These are phyloP conservation scores for Taxillus chinensis DNA, from an alignment of 164 flowering plant genomes.

Conservation along the genomic window DNA sequence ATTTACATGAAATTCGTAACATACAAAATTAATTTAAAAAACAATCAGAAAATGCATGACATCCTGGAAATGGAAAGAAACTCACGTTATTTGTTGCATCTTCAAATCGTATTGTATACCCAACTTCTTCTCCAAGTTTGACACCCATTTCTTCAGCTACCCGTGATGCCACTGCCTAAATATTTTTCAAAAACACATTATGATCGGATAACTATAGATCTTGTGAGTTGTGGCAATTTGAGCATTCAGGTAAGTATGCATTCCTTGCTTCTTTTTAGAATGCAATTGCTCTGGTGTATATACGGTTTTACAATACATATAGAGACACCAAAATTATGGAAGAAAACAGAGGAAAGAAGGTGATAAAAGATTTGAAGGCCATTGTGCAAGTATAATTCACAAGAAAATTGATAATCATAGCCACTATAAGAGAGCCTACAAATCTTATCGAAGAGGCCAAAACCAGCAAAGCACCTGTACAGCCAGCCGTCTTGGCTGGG, in stretches of 20 bases:
- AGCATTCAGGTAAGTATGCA: no score
- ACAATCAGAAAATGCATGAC: neutral
- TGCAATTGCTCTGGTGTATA: no score
- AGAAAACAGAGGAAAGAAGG: neutral
- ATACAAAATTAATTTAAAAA: neutral
- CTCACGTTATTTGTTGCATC: conserved; percentile 62
- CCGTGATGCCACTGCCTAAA: conserved; percentile 82
- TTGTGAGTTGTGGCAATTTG: no score
- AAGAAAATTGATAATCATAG: neutral
- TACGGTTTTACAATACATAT: neutral
- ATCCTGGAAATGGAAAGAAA: neutral
- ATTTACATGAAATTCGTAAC: neutral
- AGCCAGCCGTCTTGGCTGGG: conserved; percentile 89
- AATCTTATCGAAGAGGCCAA: neutral
- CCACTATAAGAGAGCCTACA: neutral
- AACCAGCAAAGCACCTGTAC: conserved; percentile 51
- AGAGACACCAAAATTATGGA: neutral
- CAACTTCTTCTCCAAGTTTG: conserved; percentile 95
- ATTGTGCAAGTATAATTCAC: neutral
- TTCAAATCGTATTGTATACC: conserved; percentile 91
- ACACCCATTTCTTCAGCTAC: conserved; percentile 98
- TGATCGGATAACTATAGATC: neutral
- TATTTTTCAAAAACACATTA: neutral
- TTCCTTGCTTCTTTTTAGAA: no score
- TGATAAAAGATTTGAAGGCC: neutral